Evolutionary conservation across 2,329 filamentous ascomycete species (phyloP).

Genomic region (Leptographium flavum): DNA sequence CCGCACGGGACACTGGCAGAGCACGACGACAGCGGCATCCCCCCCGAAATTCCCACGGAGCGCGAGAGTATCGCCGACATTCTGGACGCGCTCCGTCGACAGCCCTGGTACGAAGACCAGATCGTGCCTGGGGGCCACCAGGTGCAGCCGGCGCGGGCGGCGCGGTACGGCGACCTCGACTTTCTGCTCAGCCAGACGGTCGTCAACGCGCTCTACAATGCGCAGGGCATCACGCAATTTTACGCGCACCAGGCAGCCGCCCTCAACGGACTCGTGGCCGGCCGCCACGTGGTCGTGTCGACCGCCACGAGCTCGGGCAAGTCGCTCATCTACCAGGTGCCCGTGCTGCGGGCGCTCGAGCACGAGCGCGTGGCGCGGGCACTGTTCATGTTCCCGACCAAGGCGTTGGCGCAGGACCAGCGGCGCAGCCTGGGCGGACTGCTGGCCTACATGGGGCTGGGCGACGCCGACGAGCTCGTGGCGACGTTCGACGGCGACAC

Average conservation of each 20-base stretch:
- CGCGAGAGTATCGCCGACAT: constrained; percentile 74
- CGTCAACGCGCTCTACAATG: constrained; percentile 94
- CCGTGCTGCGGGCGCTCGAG: constrained; percentile 78
- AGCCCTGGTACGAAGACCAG: constrained; percentile 81
- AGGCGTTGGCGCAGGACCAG: constrained; percentile 91
- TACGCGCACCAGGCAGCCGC: constrained; percentile 91
- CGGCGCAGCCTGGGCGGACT: constrained; percentile 76
- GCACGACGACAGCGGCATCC: constrained; percentile 33
- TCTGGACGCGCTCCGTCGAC: constrained; percentile 64
- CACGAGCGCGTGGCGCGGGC: constrained; percentile 62
- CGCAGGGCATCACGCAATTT: constrained; percentile 68
- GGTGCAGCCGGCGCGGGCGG: constrained; percentile 72
- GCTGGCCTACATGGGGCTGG: constrained; percentile 50
- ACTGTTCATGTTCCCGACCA: constrained; percentile 97
- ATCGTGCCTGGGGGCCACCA: constrained; percentile 88
- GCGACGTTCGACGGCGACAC: constrained; percentile 97
- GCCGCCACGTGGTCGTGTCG: constrained; percentile 77
- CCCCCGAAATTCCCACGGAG: constrained; percentile 62
- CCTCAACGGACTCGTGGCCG: constrained; percentile 73
- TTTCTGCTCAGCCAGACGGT: constrained; percentile 81
- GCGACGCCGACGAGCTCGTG: constrained; percentile 50
- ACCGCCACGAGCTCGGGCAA: constrained; percentile 96
- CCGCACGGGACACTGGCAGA: constrained; percentile 5
- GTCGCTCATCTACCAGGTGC: constrained; percentile 93
- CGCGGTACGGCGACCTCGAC: constrained; percentile 68